These are phyloP conservation scores for Suillus sp. DNA, from an alignment of 768 basidiomycete species.

Conservation along the genomic window DNA sequence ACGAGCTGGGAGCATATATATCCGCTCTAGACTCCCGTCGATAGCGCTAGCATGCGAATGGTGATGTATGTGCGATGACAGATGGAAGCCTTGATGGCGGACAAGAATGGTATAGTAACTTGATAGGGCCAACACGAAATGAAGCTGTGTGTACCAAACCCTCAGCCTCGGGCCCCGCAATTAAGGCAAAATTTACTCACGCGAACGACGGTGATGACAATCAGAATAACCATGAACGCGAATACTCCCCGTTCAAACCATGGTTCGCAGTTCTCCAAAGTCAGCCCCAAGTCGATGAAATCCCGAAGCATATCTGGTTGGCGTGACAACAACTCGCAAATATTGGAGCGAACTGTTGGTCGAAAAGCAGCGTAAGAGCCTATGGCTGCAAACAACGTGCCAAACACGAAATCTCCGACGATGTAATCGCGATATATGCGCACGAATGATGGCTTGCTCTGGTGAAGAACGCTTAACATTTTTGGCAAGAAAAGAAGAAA, in stretches of 20 bases:
- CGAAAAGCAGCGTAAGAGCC: constrained; percentile 63
- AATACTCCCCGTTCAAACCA: constrained; percentile 73
- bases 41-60: constrained; percentile 21
- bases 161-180: neutral
- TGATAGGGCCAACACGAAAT: constrained; percentile 74
- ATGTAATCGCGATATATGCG: constrained; percentile 84
- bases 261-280: constrained; percentile 77
- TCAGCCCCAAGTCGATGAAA: constrained; percentile 70
- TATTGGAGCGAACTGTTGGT: constrained; percentile 51
- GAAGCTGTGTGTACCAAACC: constrained; percentile 48
- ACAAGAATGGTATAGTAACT: constrained; percentile 61
- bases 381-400: constrained; percentile 56
- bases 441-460: constrained; percentile 67
- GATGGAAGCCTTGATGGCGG: constrained; percentile 38
- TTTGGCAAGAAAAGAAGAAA: neutral
- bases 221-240: constrained; percentile 57
- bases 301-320: constrained; percentile 76
- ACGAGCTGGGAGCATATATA: constrained; percentile 57
- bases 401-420: constrained; percentile 76
- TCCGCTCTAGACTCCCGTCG: constrained; percentile 50
- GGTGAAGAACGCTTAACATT: neutral
- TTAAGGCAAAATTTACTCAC: constrained; percentile 43
- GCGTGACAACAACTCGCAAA: constrained; percentile 76
- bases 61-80: constrained; percentile 21
- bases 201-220: constrained; percentile 63